Percentiles rank a stretch among this genome's conserved stretches.
These are phyloP conservation scores for Nigrospora sphaerica DNA, from an alignment of 2,329 filamentous ascomycete species.

Conservation along the genomic window DNA sequence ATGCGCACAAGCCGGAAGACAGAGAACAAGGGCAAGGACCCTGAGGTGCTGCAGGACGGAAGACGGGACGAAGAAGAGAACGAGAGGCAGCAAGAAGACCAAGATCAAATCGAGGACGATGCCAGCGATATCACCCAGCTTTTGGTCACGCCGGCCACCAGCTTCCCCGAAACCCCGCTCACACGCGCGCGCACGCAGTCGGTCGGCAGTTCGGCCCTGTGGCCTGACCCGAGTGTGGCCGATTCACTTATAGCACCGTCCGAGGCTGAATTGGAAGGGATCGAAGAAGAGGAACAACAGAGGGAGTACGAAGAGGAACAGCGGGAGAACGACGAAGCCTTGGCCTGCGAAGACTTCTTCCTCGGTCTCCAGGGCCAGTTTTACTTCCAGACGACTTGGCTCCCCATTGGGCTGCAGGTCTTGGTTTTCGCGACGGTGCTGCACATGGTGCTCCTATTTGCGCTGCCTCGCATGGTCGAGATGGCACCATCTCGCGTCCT, in stretches of 20 bases:
- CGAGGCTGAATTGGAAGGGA: neutral
- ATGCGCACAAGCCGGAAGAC: neutral
- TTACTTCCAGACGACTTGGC: neutral
- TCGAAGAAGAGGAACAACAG: too few species aligned
- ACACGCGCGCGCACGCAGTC: neutral
- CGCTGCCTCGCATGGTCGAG: slow-evolving; percentile 9
- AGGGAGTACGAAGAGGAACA: too few species aligned
- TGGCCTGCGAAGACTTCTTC: neutral
- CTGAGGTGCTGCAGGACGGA: too few species aligned
- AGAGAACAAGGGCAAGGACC: neutral
- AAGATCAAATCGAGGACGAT: neutral
- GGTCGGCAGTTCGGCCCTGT: neutral
- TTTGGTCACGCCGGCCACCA: neutral
- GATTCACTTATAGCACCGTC: neutral
- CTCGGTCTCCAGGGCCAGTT: neutral
- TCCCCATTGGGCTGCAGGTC: neutral
- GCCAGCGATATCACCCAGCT: neutral
- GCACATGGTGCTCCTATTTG: slow-evolving; percentile 11
- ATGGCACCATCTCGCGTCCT: slow-evolving; percentile 9
- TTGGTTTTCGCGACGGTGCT: slow-evolving; percentile 4
- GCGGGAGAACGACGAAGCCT: too few species aligned
- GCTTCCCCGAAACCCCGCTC: neutral
- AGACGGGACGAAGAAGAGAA: too few species aligned
- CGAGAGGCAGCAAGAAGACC: too few species aligned
- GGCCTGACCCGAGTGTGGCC: neutral